Percentiles rank a stretch among this genome's conserved stretches.
Evolutionary conservation across 768 basidiomycete genomes (phyloP).

Genomic region (Psilocybe tampanensis): DNA sequence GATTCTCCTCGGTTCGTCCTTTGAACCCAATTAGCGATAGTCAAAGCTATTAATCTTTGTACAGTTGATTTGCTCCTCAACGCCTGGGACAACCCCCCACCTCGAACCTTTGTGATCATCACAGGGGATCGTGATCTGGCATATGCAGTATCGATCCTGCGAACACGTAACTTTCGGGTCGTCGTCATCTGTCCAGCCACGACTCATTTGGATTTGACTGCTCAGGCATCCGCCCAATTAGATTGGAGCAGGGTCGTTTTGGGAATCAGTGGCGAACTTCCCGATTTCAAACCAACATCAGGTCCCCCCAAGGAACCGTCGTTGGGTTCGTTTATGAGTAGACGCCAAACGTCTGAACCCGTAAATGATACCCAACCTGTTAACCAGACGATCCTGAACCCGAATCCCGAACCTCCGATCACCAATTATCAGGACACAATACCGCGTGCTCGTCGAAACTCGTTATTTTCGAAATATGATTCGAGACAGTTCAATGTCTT

Average conservation of each 20-base stretch:
- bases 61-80: constrained; percentile 69
- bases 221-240: constrained; percentile 54
- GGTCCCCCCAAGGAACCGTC: background rate
- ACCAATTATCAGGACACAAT: background rate
- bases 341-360: background rate
- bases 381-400: background rate
- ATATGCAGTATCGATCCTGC: constrained; percentile 61
- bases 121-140: constrained; percentile 70
- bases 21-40: background rate
- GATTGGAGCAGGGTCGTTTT: constrained; percentile 40
- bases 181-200: constrained; percentile 49
- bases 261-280: constrained; percentile 8
- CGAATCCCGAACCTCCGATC: background rate
- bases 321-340: background rate
- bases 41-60: background rate
- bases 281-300: background rate
- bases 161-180: constrained; percentile 54
- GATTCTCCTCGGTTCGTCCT: constrained; percentile 29
- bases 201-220: constrained; percentile 47
- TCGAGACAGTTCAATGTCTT: constrained; percentile 14
- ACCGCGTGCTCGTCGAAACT: constrained; percentile 10
- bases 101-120: constrained; percentile 57
- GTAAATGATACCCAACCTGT: background rate
- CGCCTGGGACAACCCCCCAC: constrained; percentile 60
- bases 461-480: constrained; percentile 9